Conservation (phyloP, 768 basidiomycete genomes). For the Phlegmacium glaucopus region DNA sequence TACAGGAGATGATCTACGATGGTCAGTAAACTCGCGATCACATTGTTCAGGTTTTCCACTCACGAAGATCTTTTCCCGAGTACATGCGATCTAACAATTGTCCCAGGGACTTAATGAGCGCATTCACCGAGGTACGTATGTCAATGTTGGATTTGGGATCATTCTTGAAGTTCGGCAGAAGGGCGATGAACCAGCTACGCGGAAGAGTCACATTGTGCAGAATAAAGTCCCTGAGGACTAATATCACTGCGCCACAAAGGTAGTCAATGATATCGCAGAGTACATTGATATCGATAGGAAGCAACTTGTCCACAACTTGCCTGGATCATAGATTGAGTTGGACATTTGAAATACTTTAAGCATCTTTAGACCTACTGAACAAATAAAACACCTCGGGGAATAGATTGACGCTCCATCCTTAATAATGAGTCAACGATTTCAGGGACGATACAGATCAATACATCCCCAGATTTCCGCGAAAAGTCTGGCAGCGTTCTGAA, state of each 20-base stretch:
- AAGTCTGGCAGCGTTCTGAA: constrained; percentile 3
- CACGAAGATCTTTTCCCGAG: constrained; percentile 19
- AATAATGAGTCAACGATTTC: constrained; percentile 16
- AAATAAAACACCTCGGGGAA: constrained; percentile 33
- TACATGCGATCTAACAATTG: constrained; percentile 26
- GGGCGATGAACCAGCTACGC: constrained; percentile 43
- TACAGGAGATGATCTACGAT: constrained; percentile 26
- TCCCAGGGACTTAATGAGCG: constrained; percentile 17
- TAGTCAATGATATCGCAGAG: constrained; percentile 52
- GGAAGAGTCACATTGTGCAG: constrained; percentile 53
- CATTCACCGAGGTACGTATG: constrained; percentile 1
- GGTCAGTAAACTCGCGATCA: neutral
- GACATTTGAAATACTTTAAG: constrained; percentile 2
- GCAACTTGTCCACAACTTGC: constrained; percentile 34
- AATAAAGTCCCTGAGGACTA: constrained; percentile 22
- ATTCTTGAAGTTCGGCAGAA: constrained; percentile 13
- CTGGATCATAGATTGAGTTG: constrained; percentile 24
- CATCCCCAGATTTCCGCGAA: constrained; percentile 2
- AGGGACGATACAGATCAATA: constrained; percentile 7
- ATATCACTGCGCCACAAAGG: constrained; percentile 39
- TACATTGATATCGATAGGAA: constrained; percentile 41
- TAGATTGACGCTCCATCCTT: constrained; percentile 18
- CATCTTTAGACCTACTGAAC: constrained; percentile 27
- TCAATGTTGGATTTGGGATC: constrained; percentile 6
- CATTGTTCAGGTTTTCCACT: too few species aligned